Evolutionary conservation across 257 asterid genomes (phyloP), one percentile per base, ranked within the genome.

Genomic region (Salvia rosmarinus): DNA sequence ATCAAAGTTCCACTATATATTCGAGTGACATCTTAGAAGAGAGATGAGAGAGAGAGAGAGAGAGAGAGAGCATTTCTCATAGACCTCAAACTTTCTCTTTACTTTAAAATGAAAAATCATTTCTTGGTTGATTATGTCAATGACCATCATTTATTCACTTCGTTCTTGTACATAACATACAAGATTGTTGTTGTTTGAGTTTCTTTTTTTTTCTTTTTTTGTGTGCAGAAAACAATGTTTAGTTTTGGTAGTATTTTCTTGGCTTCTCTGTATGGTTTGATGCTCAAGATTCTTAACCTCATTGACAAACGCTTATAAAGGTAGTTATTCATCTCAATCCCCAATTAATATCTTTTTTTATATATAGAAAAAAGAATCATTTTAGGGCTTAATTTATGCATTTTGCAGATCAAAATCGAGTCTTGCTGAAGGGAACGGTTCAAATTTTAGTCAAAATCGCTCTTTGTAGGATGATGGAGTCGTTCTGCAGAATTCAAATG

Each of bases 331-430:
- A 14, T 35, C 7, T 51, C 2, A 6, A 23, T 23, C 23, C 23
- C 30, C 20, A 11, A 9, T 4, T 34, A 3, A 25, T 25, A 25
- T 16, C 14, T 34, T 43, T 4, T 50, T 3, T 30, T 17, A 10
- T 74, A 3, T 20, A 1, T 39, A 6, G 3, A 8, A 8, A 3
- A 13, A 20, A 46, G 39, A 6, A 23, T 11, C 42, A 49, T 62
- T 74, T 43, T 66, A 13, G 8, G 69, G 55, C 10, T 58, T 2
- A 19, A 6, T 23, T 28, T 11, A 5, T n/a, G 19, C 40, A 9
- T 71, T 77, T 68, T 74, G 64, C 84, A 88, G 94, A 78, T 71
- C 79, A 66, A 74, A 79, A 55, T 40, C 66, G 10, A 73, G 72
- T 70, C 77, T 72, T 73, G 43, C 28, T 67, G 80, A 71, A 68